These are phyloP conservation scores for Cyberlindnera bimundalis DNA, from an alignment of 805 yeast species.

Conservation along the genomic window DNA sequence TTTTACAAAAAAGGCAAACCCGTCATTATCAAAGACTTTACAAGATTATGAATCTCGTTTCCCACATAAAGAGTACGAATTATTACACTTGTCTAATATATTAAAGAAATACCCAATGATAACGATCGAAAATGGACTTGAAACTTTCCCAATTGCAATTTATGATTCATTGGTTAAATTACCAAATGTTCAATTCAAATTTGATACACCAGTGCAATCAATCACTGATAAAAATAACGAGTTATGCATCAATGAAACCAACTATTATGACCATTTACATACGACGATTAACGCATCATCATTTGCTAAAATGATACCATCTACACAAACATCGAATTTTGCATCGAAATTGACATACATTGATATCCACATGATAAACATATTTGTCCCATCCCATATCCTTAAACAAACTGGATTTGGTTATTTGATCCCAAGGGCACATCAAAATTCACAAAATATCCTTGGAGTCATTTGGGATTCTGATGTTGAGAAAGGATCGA, in stretches of 20 bases:
- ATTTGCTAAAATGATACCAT: slow-evolving; percentile 34
- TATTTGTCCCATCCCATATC: slow-evolving; percentile 48
- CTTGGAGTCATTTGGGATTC: slow-evolving; percentile 92
- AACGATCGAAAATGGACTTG: slow-evolving; percentile 53
- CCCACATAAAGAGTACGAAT: slow-evolving; percentile 36
- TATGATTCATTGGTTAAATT: slow-evolving; percentile 34
- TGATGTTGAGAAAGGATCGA: slow-evolving; percentile 61
- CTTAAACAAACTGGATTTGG: slow-evolving; percentile 76
- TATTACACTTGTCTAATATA: slow-evolving; percentile 29
- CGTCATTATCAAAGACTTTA: slow-evolving; percentile 29
- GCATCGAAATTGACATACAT: slow-evolving; percentile 26
- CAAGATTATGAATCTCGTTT: slow-evolving; percentile 38
- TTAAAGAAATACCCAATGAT: slow-evolving; percentile 61
- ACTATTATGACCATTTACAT: slow-evolving; percentile 53
- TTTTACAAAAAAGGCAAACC: slow-evolving; percentile 7
- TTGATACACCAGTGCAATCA: slow-evolving; percentile 26
- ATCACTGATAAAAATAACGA: background rate
- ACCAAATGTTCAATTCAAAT: slow-evolving; percentile 40
- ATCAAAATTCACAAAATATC: slow-evolving; percentile 48
- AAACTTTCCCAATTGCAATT: slow-evolving; percentile 45
- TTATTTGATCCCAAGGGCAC: slow-evolving; percentile 65
- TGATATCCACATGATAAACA: slow-evolving; percentile 65
- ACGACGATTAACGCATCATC: slow-evolving; percentile 50
- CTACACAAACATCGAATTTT: slow-evolving; percentile 15
- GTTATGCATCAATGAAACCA: slow-evolving; percentile 6